A percentile compares a stretch with the other conserved stretches of the same genome.
phyloP scores from a whole-genome alignment of 2,329 filamentous ascomycete species.

The Leptographium procerum region DNA sequence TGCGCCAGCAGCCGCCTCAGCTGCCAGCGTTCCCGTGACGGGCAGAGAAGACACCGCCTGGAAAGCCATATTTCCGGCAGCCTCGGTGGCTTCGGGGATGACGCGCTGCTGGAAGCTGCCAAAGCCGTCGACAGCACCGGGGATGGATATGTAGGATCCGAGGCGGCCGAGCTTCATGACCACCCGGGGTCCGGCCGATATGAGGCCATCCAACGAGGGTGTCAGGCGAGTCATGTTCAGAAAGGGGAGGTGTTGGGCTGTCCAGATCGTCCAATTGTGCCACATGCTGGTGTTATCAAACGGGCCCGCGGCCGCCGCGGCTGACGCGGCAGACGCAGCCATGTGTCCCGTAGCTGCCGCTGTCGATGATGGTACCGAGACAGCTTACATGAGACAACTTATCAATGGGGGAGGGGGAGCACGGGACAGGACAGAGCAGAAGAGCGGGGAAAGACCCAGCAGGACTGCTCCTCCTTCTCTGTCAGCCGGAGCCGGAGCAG shows the following conservation, averaged over 20 bases:
- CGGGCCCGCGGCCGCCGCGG: constrained; percentile 3
- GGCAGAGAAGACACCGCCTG: constrained; percentile 15
- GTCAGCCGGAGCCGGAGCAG: too few species aligned
- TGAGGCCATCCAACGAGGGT: constrained; percentile 56
- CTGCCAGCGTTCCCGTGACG: constrained; percentile 30
- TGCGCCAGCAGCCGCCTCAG: constrained; percentile 20
- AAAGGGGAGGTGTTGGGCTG: constrained; percentile 27
- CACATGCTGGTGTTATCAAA: constrained; percentile 33
- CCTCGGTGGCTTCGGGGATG: constrained; percentile 46
- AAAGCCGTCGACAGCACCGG: constrained; percentile 49
- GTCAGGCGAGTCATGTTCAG: constrained; percentile 41
- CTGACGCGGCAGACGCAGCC: constrained; percentile 14
- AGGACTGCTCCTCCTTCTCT: too few species aligned
- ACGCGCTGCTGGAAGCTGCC: constrained; percentile 30
- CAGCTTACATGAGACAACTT: too few species aligned
- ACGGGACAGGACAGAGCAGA: background rate
- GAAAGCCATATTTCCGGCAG: constrained; percentile 22
- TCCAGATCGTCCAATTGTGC: constrained; percentile 46
- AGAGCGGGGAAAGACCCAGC: background rate
- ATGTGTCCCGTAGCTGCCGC: constrained; percentile 13
- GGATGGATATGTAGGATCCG: constrained; percentile 48
- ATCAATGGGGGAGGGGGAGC: too few species aligned
- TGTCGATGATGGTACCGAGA: too few species aligned
- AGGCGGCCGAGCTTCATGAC: constrained; percentile 56
- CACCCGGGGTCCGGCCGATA: constrained; percentile 59